Evolutionary conservation across 768 basidiomycete genomes (phyloP).

Genomic region (Jaapia argillacea): DNA sequence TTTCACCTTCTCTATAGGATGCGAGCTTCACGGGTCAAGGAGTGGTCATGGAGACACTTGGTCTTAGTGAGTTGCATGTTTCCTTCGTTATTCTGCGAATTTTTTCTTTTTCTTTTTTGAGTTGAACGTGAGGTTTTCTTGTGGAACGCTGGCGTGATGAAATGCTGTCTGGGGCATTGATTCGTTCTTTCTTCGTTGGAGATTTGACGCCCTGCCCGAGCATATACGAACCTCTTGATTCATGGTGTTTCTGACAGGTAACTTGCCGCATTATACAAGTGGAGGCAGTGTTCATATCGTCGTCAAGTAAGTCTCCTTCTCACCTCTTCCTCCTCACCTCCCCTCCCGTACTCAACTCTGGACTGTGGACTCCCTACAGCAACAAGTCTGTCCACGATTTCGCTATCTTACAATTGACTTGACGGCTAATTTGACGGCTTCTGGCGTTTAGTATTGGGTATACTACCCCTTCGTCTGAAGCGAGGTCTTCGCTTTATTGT

Average conservation of each 20-base stretch:
- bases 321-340: neutral
- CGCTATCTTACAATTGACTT: neutral
- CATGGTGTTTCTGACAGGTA: constrained; percentile 39
- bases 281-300: constrained; percentile 89
- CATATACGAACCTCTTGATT: no score
- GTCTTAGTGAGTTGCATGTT: constrained; percentile 47
- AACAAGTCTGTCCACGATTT: constrained; percentile 17
- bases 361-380: constrained; percentile 6
- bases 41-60: constrained; percentile 80
- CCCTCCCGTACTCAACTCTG: constrained; percentile 1
- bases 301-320: constrained; percentile 56
- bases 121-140: no score
- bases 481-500: constrained; percentile 81
- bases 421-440: neutral
- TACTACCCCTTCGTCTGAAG: constrained; percentile 78
- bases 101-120: neutral
- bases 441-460: constrained; percentile 64
- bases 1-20: no score
- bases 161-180: no score
- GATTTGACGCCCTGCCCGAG: no score
- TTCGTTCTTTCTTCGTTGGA: no score
- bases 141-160: no score
- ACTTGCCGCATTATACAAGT: constrained; percentile 84
- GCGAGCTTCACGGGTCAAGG: constrained; percentile 90
- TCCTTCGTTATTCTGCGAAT: neutral